phyloP scores from a whole-genome alignment of 495 filamentous ascomycete genomes.

The Lepidopterella palustris region DNA sequence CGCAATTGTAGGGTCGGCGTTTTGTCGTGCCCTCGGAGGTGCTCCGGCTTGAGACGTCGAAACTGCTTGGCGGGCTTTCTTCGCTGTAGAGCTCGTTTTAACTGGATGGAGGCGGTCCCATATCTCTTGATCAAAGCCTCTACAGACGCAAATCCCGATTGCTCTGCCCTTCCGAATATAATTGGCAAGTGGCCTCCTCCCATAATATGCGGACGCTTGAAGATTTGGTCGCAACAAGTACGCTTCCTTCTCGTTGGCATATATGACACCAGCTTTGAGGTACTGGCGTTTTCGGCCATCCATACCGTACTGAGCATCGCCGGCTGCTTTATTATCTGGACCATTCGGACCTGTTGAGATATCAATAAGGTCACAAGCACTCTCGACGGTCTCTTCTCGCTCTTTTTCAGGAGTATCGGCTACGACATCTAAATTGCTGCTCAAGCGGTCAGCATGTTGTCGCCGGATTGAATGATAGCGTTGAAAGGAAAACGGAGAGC shows the following conservation, averaged over 20 bases:
- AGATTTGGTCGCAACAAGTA: constrained; percentile 74
- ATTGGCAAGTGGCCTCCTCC: constrained; percentile 67
- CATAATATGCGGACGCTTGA: constrained; percentile 73
- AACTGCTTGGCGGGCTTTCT: constrained; percentile 46
- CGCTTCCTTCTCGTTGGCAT: constrained; percentile 65
- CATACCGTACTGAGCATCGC: constrained; percentile 31
- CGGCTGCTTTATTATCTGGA: constrained; percentile 38
- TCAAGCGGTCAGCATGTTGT: not conserved
- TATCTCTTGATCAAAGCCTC: constrained; percentile 70
- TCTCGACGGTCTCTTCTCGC: constrained; percentile 30
- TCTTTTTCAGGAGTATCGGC: constrained; percentile 33
- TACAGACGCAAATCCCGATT: constrained; percentile 78
- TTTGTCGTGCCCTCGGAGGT: constrained; percentile 29
- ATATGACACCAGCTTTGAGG: constrained; percentile 70
- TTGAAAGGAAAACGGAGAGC: not conserved
- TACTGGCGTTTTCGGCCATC: constrained; percentile 42
- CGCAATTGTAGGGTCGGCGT: constrained; percentile 39
- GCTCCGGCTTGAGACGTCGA: constrained; percentile 33
- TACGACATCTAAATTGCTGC: constrained; percentile 17
- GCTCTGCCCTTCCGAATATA: constrained; percentile 72
- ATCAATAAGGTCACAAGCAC: constrained; percentile 37
- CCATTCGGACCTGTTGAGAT: constrained; percentile 36
- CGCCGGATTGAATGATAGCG: not conserved
- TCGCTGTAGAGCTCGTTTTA: constrained; percentile 45
- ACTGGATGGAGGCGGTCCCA: constrained; percentile 72